Evolutionary conservation across 495 filamentous ascomycete genomes (phyloP).

Genomic region (Hapsidospora chrysogenum): DNA sequence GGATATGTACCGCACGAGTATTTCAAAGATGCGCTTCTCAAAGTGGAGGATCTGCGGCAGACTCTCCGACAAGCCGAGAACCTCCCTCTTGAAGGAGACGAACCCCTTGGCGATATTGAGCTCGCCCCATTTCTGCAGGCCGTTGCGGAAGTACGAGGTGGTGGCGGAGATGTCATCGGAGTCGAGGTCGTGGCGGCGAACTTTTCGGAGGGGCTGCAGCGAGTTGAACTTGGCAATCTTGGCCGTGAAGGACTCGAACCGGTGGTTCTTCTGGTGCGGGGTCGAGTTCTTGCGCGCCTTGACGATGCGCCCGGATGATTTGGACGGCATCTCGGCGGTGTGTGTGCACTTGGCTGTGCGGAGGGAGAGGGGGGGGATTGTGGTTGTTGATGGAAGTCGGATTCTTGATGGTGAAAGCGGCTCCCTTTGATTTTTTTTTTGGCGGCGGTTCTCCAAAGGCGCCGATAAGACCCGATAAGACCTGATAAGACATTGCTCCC

Average conservation of each 20-base stretch:
- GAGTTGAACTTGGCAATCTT: conserved; percentile 81
- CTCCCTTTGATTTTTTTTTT: too few relatives aligned
- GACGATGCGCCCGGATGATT: conserved; percentile 43
- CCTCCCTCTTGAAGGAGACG: conserved; percentile 51
- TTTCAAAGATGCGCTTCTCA: conserved; percentile 64
- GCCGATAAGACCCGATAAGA: conserved; percentile 1
- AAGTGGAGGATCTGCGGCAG: conserved; percentile 83
- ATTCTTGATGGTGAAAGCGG: too few relatives aligned
- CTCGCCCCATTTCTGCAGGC: conserved; percentile 76
- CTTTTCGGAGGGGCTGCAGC: conserved; percentile 77
- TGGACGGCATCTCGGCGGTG: conserved; percentile 28
- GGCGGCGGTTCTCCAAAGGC: background rate
- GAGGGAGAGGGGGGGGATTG: too few relatives aligned
- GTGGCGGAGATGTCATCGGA: conserved; percentile 49
- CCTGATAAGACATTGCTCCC: too few relatives aligned
- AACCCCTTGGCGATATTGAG: conserved; percentile 76
- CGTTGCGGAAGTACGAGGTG: conserved; percentile 65
- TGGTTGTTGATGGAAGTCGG: too few relatives aligned
- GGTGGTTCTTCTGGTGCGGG: conserved; percentile 58
- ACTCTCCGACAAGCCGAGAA: conserved; percentile 65
- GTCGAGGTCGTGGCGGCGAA: conserved; percentile 67
- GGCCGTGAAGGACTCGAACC: conserved; percentile 82
- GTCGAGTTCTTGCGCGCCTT: conserved; percentile 54
- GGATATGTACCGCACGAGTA: conserved; percentile 63
- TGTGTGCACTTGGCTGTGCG: background rate